Conservation (phyloP, 1,284 basidiomycete genomes). For the Butyriboletus appendiculatus region DNA sequence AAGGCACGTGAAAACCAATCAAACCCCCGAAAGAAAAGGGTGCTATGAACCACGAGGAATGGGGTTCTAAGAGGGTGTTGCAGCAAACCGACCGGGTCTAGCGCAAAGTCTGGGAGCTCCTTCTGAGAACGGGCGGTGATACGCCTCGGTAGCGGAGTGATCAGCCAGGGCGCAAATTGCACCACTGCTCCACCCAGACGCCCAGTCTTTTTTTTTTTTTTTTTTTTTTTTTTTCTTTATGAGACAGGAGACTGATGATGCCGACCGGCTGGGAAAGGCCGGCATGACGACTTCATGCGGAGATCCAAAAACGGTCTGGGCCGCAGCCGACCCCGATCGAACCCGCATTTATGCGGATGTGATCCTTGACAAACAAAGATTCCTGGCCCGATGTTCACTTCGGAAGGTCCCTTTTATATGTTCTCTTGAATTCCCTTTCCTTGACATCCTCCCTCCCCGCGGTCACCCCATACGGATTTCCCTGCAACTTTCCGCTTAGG, state of each 20-base stretch:
- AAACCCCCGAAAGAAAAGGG: constrained; percentile 32
- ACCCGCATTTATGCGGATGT: constrained; percentile 38
- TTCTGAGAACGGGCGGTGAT: neutral
- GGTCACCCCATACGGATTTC: constrained; percentile 24
- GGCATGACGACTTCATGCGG: constrained; percentile 32
- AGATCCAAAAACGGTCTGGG: constrained; percentile 38
- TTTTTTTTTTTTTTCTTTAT: constrained; percentile 3
- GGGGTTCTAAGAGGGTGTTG: constrained; percentile 15
- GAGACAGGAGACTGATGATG: constrained; percentile 16
- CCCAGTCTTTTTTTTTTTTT: neutral
- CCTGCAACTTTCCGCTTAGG: constrained; percentile 5
- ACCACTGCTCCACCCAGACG: too few relatives aligned
- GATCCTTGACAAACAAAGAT: constrained; percentile 40
- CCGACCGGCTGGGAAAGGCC: constrained; percentile 26
- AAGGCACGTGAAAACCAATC: constrained; percentile 32
- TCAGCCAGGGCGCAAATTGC: too few relatives aligned
- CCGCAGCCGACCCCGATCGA: constrained; percentile 41
- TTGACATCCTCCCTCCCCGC: constrained; percentile 32
- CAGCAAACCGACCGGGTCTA: neutral
- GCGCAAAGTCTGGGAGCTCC: neutral
- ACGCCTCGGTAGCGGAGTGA: too few relatives aligned
- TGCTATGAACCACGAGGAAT: constrained; percentile 29
- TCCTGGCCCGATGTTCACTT: constrained; percentile 34
- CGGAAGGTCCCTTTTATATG: constrained; percentile 43
- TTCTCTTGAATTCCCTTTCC: constrained; percentile 37